Evolutionary conservation across 495 filamentous ascomycete genomes (phyloP).

Genomic region (Parachaetomium inaequale): DNA sequence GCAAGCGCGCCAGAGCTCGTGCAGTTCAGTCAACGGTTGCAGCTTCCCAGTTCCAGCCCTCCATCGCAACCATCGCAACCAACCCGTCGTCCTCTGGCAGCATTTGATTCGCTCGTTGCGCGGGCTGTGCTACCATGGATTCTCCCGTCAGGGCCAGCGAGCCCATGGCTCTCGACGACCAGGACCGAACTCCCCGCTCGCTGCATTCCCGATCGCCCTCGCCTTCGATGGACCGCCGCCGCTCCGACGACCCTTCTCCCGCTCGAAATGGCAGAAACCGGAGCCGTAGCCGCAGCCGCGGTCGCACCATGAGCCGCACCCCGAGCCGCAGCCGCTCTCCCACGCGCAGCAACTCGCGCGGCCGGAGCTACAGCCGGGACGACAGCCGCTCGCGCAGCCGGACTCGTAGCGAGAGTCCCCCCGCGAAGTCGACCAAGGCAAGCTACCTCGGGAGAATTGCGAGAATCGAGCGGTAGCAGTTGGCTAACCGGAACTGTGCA

Average conservation of each 20-base stretch:
- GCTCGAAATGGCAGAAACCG: constrained; percentile 33
- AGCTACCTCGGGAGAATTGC: background rate
- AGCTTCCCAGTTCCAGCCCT: background rate
- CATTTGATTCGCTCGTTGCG: constrained; percentile 4
- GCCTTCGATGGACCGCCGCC: constrained; percentile 18
- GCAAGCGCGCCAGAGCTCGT: constrained; percentile 5
- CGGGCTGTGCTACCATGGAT: constrained; percentile 17
- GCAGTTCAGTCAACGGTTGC: background rate
- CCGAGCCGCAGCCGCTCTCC: constrained; percentile 17
- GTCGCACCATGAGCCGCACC: constrained; percentile 13
- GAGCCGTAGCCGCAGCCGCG: constrained; percentile 32
- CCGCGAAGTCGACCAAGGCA: constrained; percentile 35
- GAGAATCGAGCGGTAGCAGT: background rate
- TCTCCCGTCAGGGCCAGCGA: constrained; percentile 20
- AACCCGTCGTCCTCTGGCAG: background rate
- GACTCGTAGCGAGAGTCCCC: constrained; percentile 30
- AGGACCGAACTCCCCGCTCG: constrained; percentile 20
- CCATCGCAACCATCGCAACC: background rate
- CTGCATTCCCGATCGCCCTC: constrained; percentile 24
- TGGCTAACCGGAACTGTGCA: constrained; percentile 32
- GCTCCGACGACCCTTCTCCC: constrained; percentile 20
- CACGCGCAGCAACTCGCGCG: constrained; percentile 22
- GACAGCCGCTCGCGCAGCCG: constrained; percentile 30
- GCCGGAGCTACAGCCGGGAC: constrained; percentile 28
- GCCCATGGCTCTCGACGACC: constrained; percentile 13